phyloP scores from a whole-genome alignment of 2,329 filamentous ascomycete genomes.

The Alternaria angustiovoidea region DNA sequence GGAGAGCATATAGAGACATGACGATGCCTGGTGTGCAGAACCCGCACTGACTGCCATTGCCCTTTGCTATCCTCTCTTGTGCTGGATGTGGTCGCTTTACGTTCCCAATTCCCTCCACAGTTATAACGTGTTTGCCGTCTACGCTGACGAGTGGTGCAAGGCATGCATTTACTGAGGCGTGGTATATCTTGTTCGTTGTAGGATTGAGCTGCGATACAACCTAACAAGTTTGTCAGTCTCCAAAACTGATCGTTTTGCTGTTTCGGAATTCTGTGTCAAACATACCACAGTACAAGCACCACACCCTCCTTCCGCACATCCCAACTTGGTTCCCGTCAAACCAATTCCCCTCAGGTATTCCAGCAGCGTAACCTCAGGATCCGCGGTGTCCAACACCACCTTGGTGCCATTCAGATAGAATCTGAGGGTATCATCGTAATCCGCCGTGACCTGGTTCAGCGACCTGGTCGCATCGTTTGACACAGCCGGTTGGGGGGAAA shows the following conservation, averaged over 20 bases:
- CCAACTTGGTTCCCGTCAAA: conserved; percentile 93
- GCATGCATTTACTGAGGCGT: conserved; percentile 96
- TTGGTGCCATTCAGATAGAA: conserved; percentile 97
- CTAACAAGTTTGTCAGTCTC: conserved; percentile 42
- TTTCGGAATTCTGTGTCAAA: conserved; percentile 19
- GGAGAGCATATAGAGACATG: conserved; percentile 92
- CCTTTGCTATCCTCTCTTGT: conserved; percentile 89
- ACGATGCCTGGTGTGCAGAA: conserved; percentile 99
- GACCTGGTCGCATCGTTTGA: conserved; percentile 55
- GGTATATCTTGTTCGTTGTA: conserved; percentile 90
- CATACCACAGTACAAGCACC: conserved; percentile 90
- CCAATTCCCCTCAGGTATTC: conserved; percentile 94
- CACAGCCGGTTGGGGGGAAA: conserved; percentile 55
- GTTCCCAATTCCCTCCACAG: conserved; percentile 93
- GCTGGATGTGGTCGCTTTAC: conserved; percentile 85
- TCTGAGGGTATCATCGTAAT: conserved; percentile 84
- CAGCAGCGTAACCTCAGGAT: conserved; percentile 89
- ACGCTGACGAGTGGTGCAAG: conserved; percentile 90
- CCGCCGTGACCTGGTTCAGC: conserved; percentile 71
- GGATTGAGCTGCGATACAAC: conserved; percentile 92
- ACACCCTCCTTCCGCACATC: conserved; percentile 95
- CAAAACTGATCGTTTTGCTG: neutral
- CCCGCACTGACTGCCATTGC: conserved; percentile 91
- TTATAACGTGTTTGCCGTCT: conserved; percentile 98
- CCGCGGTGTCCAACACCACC: conserved; percentile 83